A percentile compares a stretch with the other conserved stretches of the same genome.
phyloP scores from a whole-genome alignment of 2,329 filamentous ascomycete genomes.

The Hirsutella rhossiliensis region DNA sequence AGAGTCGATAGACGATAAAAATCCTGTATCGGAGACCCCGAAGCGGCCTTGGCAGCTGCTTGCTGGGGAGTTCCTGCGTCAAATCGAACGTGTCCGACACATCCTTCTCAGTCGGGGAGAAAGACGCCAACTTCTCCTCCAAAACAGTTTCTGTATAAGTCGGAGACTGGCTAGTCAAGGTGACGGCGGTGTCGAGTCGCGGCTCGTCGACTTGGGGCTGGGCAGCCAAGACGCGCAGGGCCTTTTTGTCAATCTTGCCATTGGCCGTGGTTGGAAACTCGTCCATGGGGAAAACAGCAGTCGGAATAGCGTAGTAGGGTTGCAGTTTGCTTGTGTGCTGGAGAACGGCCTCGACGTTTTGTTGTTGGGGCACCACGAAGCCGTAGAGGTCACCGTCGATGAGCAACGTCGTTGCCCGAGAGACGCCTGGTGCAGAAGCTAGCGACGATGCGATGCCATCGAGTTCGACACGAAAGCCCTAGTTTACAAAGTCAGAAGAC shows the following conservation, averaged over 20 bases:
- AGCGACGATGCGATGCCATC: slow-evolving; percentile 41
- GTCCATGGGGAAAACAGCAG: slow-evolving; percentile 27
- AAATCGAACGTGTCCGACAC: slow-evolving; percentile 18
- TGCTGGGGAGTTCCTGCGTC: slow-evolving; percentile 23
- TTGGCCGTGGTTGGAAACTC: slow-evolving; percentile 39
- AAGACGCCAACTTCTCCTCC: slow-evolving; percentile 5
- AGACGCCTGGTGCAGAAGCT: slow-evolving; percentile 31
- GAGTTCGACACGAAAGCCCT: slow-evolving; percentile 48
- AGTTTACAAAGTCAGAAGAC: background rate
- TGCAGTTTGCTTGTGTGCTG: slow-evolving; percentile 28
- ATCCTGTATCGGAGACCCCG: slow-evolving; percentile 30
- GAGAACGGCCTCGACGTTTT: slow-evolving; percentile 24
- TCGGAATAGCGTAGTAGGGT: slow-evolving; percentile 44
- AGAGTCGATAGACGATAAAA: slow-evolving; percentile 41
- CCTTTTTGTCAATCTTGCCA: slow-evolving; percentile 43
- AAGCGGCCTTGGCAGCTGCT: slow-evolving; percentile 25
- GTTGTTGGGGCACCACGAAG: slow-evolving; percentile 29
- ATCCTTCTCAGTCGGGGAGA: slow-evolving; percentile 12
- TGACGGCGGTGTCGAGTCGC: slow-evolving; percentile 1
- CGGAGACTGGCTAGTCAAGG: slow-evolving; percentile 7
- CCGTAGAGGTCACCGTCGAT: slow-evolving; percentile 36
- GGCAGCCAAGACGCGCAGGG: slow-evolving; percentile 22
- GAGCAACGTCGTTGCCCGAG: slow-evolving; percentile 33
- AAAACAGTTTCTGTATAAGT: slow-evolving; percentile 14
- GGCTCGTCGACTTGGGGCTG: background rate